These are phyloP conservation scores for Xerocomellus dryophilus DNA, from an alignment of 768 basidiomycete species.

Conservation along the genomic window DNA sequence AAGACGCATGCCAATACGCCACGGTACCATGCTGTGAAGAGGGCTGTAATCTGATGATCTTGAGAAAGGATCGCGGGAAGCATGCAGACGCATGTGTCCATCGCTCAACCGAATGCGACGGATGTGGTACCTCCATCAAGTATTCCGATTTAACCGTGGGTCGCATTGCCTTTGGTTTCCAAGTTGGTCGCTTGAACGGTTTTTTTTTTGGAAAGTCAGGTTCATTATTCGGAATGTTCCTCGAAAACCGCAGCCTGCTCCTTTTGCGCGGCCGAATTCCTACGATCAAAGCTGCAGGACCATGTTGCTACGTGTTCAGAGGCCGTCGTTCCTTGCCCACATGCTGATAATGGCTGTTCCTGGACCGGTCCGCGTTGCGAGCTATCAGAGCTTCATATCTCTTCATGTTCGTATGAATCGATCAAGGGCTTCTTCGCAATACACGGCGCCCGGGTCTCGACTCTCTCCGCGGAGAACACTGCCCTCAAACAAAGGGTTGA, in stretches of 20 bases:
- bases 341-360: slow-evolving; percentile 49
- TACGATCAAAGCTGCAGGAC: slow-evolving; percentile 31
- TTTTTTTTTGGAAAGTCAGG: slow-evolving; percentile 25
- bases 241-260: slow-evolving; percentile 37
- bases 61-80: slow-evolving; percentile 46
- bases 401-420: slow-evolving; percentile 54
- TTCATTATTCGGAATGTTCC: slow-evolving; percentile 40
- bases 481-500: slow-evolving; percentile 57
- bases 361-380: slow-evolving; percentile 47
- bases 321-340: slow-evolving; percentile 40
- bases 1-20: slow-evolving; percentile 56
- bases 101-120: slow-evolving; percentile 39
- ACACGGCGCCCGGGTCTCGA: slow-evolving; percentile 37
- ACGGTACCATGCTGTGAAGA: slow-evolving; percentile 49
- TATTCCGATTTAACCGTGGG: slow-evolving; percentile 40
- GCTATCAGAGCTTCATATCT: slow-evolving; percentile 37
- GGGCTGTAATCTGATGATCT: slow-evolving; percentile 43
- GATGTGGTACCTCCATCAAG: slow-evolving; percentile 35
- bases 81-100: slow-evolving; percentile 40
- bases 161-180: neutral
- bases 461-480: slow-evolving; percentile 62
- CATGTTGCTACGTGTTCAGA: slow-evolving; percentile 42
- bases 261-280: slow-evolving; percentile 39
- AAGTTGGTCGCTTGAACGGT: slow-evolving; percentile 1
- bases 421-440: slow-evolving; percentile 58